phyloP scores from a whole-genome alignment of 2,329 filamentous ascomycete species.

The Curvularia spicifera region DNA sequence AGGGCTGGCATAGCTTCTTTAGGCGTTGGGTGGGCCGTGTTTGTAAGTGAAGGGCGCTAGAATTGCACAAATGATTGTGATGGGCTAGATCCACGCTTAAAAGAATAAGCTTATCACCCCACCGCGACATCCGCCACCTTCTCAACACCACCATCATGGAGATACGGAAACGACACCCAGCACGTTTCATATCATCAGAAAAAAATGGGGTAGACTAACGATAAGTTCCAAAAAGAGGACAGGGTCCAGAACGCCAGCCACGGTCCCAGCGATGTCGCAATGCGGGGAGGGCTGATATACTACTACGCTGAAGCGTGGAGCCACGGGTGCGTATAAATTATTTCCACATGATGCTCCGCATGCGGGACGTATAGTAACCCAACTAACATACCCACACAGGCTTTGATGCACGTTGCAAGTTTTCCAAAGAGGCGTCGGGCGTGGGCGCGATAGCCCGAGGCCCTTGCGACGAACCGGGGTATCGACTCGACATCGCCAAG shows the following conservation, averaged over 20 bases:
- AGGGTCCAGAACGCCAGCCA: neutral
- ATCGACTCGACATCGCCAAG: constrained; percentile 10
- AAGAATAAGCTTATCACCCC: constrained; percentile 10
- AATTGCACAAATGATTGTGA: too few species aligned
- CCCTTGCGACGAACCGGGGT: constrained; percentile 20
- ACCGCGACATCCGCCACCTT: constrained; percentile 19
- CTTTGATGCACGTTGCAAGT: constrained; percentile 12
- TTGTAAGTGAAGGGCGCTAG: too few species aligned
- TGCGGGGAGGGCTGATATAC: constrained; percentile 4
- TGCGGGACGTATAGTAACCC: constrained; percentile 9
- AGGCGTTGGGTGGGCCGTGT: too few species aligned
- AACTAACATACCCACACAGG: constrained; percentile 11
- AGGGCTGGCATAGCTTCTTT: too few species aligned
- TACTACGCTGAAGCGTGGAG: constrained; percentile 1
- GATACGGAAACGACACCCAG: neutral
- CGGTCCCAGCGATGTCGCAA: neutral
- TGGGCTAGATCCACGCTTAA: too few species aligned
- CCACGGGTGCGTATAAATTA: constrained; percentile 11
- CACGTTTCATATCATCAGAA: neutral
- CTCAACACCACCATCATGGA: constrained; percentile 14
- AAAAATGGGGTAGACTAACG: neutral
- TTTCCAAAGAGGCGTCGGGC: constrained; percentile 15
- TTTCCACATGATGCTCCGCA: constrained; percentile 3
- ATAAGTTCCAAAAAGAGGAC: neutral
- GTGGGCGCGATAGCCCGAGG: constrained; percentile 19